phyloP scores from a whole-genome alignment of 2,329 filamentous ascomycete genomes.

The Juglanconis sp. region DNA sequence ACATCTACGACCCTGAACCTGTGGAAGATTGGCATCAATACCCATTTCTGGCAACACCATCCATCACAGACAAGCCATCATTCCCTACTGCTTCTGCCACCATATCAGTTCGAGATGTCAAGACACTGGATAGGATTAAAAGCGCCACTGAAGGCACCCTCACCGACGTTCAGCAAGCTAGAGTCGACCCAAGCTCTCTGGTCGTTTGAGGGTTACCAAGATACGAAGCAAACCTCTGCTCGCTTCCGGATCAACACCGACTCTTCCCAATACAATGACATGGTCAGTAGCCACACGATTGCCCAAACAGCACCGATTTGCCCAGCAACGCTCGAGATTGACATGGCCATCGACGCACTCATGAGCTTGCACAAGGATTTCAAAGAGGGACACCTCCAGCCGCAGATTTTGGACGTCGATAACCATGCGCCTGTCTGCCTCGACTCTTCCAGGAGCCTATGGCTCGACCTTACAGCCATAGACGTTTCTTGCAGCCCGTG shows the following conservation, averaged over 20 bases:
- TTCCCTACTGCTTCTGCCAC: slow-evolving; percentile 30
- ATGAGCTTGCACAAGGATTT: slow-evolving; percentile 23
- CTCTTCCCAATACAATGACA: slow-evolving; percentile 30
- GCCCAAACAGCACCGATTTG: slow-evolving; percentile 15
- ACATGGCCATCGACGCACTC: slow-evolving; percentile 8
- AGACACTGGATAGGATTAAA: slow-evolving; percentile 37
- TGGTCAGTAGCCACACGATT: slow-evolving; percentile 37
- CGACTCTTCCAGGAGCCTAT: no score
- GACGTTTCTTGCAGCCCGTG: no score
- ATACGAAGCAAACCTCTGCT: slow-evolving; percentile 16
- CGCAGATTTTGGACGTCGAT: no score
- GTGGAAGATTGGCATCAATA: slow-evolving; percentile 36
- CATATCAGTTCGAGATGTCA: slow-evolving; percentile 39
- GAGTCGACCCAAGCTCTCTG: slow-evolving; percentile 4
- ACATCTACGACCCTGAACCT: slow-evolving; percentile 28
- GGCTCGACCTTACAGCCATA: no score
- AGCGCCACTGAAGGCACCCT: slow-evolving; percentile 12
- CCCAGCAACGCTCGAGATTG: no score
- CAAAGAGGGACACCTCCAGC: no score
- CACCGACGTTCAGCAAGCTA: no score
- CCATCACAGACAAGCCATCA: slow-evolving; percentile 16
- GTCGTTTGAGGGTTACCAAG: slow-evolving; percentile 19
- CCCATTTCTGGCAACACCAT: slow-evolving; percentile 36
- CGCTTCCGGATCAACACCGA: slow-evolving; percentile 41
- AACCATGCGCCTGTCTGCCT: no score